Percentiles rank a stretch among this genome's conserved stretches.
Conservation (phyloP, 1,284 basidiomycete species). For the Gymnopus androsaceus region DNA sequence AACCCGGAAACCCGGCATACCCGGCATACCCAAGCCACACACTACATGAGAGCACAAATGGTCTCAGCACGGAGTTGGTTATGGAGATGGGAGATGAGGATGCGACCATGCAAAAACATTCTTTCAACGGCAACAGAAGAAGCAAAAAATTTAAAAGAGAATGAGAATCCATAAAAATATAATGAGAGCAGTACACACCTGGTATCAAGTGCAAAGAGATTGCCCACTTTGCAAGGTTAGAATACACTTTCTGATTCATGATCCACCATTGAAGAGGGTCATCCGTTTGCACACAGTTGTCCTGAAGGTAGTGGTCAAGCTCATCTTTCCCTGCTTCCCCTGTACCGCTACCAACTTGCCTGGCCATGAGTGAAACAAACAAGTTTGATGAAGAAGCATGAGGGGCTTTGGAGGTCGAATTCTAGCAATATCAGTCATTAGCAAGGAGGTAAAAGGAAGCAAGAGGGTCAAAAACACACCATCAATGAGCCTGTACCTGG, state of each 20-base stretch:
- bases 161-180: neutral
- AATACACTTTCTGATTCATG: neutral
- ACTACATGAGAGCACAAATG: no score
- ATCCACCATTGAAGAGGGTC: neutral
- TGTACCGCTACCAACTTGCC: neutral
- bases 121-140: neutral
- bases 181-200: neutral
- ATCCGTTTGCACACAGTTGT: neutral
- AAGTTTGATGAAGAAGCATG: neutral
- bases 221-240: neutral
- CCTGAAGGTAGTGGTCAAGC: slow-evolving; percentile 1
- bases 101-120: no score
- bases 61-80: neutral
- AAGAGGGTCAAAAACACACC: neutral
- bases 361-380: neutral
- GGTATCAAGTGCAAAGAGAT: neutral
- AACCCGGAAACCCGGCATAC: no score
- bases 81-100: neutral
- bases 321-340: neutral
- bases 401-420: neutral
- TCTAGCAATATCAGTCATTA: neutral
- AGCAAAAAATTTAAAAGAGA: neutral
- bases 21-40: no score
- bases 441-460: neutral
- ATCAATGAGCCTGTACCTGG: neutral